Percentiles rank a stretch among this genome's conserved stretches.
phyloP scores from a whole-genome alignment of 2,329 filamentous ascomycete genomes.

The Lecanicillium sp. region DNA sequence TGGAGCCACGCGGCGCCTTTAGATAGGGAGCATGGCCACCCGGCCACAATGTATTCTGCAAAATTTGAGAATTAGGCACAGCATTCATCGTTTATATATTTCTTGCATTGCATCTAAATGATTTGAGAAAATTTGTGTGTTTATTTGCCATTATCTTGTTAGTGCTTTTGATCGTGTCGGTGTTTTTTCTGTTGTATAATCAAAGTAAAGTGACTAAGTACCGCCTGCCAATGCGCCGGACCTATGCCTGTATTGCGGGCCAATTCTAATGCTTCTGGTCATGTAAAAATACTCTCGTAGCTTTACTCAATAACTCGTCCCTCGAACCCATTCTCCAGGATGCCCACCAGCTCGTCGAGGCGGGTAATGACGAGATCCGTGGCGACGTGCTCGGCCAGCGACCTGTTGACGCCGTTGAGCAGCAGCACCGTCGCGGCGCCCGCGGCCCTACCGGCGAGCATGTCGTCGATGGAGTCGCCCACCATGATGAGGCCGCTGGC shows the following conservation, averaged over 20 bases:
- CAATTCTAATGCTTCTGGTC: not conserved
- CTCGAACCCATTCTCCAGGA: slow-evolving; percentile 69
- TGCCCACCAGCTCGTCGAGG: slow-evolving; percentile 67
- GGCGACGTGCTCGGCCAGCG: slow-evolving; percentile 62
- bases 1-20: slow-evolving; percentile 6
- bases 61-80: no score
- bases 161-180: no score
- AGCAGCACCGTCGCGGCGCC: slow-evolving; percentile 88
- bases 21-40: slow-evolving; percentile 7
- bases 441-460: slow-evolving; percentile 75
- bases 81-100: not conserved
- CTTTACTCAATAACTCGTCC: slow-evolving; percentile 30
- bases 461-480: slow-evolving; percentile 84
- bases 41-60: not conserved
- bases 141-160: no score
- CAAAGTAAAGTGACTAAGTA: not conserved
- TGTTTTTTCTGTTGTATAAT: no score
- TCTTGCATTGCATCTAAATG: not conserved
- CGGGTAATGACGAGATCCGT: slow-evolving; percentile 67
- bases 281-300: not conserved
- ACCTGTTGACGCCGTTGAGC: slow-evolving; percentile 70
- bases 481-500: slow-evolving; percentile 53
- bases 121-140: no score
- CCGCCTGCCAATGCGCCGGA: not conserved
- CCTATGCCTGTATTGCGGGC: no score